A percentile compares a stretch with the other conserved stretches of the same genome.
Evolutionary conservation across 2,329 filamentous ascomycete genomes (phyloP).

Genomic region (Fusarium dlaminii): DNA sequence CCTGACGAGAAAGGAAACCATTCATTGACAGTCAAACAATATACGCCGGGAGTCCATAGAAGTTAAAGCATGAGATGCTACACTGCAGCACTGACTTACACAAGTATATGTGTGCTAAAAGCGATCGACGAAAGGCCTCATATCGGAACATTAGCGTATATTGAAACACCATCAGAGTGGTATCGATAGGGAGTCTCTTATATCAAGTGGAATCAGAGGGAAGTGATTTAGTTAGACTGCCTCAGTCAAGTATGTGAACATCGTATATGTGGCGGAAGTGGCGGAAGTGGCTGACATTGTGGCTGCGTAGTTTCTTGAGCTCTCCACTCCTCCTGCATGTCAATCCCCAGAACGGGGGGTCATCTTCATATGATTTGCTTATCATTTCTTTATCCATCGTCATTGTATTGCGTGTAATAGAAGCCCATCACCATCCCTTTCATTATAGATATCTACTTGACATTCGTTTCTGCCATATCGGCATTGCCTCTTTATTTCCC

Average conservation of each 20-base stretch:
- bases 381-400: slow-evolving; percentile 24
- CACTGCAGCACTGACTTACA: not conserved
- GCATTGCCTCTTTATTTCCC: not conserved
- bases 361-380: slow-evolving; percentile 25
- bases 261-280: slow-evolving; percentile 20
- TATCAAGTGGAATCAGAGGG: not conserved
- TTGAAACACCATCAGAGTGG: not conserved
- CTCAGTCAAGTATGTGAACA: not conserved
- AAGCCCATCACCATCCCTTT: slow-evolving; percentile 1
- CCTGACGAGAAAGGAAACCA: not conserved
- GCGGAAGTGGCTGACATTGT: slow-evolving; percentile 9
- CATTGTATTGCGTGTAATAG: slow-evolving; percentile 15
- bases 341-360: slow-evolving; percentile 7
- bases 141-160: not conserved
- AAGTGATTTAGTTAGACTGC: not conserved
- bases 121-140: not conserved
- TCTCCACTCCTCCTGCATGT: slow-evolving; percentile 30
- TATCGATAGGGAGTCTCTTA: not conserved
- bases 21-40: not conserved
- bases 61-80: not conserved
- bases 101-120: not conserved
- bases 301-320: not conserved
- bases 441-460: not conserved
- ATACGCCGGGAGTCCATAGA: not conserved
- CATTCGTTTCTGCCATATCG: slow-evolving; percentile 11